Base-by-base conservation (phyloP, 495 filamentous ascomycete species). In the Tuber borchii region DNA sequence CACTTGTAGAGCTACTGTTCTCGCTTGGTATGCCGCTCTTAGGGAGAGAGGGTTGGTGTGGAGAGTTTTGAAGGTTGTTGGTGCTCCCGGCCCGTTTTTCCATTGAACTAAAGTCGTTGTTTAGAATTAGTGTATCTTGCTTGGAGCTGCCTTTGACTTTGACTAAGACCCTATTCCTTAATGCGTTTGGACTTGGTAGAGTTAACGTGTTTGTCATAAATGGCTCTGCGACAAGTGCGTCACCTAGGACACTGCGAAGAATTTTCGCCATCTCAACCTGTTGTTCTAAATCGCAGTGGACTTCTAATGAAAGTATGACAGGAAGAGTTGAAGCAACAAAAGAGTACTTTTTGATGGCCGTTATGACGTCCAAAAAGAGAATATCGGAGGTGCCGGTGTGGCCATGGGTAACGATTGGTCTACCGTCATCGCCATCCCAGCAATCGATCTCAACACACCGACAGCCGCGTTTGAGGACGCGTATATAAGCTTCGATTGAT, bases 381-480 rank as follows among this genome's bases (percentile, higher is more conserved):
- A 98, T 92, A 78, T 91, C 89, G 39, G 88, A 94, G 10, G 95
- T 97, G 84, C 94, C 87, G 19, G 93, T 96, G n/a, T 88, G 89
- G 19, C 95, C 95, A 81, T 99, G 95, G 76, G 90, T 92, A 42
- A 99, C 95, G 72, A 93, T 88, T 10, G 95, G 95, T 76, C 92
- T 89, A 45, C 91, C 93, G 80, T 97, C 91, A 42, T 88, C 86
- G 20, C 95, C 95, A 85, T 99, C 93, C 95, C 95, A 98, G 83
- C 95, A 97, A 85, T 99, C 95, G 69, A 99, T 92, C 84, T 99
- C 95, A 71, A 99, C 89, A 83, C 95, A 97, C 73, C 95, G 91
- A 83, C 95, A 99, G 61, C 93, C 94, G 70, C 90, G 89, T 78
- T 93, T 89, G 39, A 99, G 86, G n/a, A 94, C 93, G 72, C 88